Evolutionary conservation across 2,329 filamentous ascomycete species (phyloP).

Genomic region (Myriosclerotinia scirpicola): DNA sequence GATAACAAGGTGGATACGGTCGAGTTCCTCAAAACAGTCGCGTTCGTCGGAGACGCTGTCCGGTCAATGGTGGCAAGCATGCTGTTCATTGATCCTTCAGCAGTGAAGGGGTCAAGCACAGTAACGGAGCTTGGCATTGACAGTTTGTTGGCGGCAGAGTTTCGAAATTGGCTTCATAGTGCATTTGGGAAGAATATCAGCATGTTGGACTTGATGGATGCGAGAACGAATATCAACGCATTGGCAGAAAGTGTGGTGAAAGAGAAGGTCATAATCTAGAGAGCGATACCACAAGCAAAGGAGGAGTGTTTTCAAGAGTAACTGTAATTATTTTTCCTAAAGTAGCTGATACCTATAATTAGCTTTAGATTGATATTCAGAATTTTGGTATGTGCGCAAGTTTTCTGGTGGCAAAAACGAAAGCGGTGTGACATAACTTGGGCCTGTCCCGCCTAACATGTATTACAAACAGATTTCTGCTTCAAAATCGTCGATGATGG

Average conservation of each 20-base stretch:
- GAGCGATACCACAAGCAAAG: not conserved
- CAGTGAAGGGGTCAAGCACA: not conserved
- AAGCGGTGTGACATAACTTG: too few species aligned
- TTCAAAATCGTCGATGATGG: too few species aligned
- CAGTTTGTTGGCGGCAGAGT: constrained; percentile 28
- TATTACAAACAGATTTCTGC: too few species aligned
- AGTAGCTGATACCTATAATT: too few species aligned
- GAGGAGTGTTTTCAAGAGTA: too few species aligned
- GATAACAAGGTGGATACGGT: not conserved
- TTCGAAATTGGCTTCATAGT: constrained; percentile 25
- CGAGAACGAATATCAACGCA: constrained; percentile 3
- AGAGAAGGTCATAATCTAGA: not conserved
- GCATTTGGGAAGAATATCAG: constrained; percentile 13
- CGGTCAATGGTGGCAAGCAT: constrained; percentile 7
- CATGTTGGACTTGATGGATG: constrained; percentile 17
- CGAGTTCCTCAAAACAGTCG: not conserved
- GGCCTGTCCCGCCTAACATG: too few species aligned
- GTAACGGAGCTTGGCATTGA: constrained; percentile 26
- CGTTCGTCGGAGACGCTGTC: constrained; percentile 5
- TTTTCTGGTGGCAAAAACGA: too few species aligned
- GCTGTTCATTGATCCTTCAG: constrained; percentile 2
- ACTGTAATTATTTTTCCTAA: too few species aligned
- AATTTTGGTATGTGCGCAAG: too few species aligned
- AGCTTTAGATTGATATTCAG: too few species aligned
- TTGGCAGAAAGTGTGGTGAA: not conserved